Evolutionary conservation across 257 asterid genomes (phyloP).

Genomic region (Solanum pinnatisectum): DNA sequence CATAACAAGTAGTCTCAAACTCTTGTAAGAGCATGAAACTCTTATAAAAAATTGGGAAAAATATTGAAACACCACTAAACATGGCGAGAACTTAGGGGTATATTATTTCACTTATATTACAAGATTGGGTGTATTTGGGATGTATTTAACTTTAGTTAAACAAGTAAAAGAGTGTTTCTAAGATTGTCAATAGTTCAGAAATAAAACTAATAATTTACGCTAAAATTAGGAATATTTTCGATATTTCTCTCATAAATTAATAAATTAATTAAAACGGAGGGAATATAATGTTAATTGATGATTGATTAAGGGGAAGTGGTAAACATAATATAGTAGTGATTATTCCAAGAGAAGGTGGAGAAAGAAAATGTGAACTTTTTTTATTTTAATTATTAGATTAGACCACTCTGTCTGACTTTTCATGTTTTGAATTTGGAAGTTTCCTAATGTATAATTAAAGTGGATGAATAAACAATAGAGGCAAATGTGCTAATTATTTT

Average conservation of each 20-base stretch:
- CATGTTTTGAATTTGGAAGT: background rate
- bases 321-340: background rate
- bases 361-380: background rate
- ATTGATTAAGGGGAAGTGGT: background rate
- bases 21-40: too few species aligned
- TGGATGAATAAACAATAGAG: background rate
- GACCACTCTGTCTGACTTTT: background rate
- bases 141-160: too few species aligned
- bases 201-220: too few species aligned
- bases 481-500: background rate
- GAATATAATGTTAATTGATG: background rate
- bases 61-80: background rate
- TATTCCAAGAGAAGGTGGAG: background rate
- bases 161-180: too few species aligned
- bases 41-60: too few species aligned
- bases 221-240: background rate
- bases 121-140: too few species aligned
- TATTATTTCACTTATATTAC: background rate
- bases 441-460: background rate
- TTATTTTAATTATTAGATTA: background rate
- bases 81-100: background rate
- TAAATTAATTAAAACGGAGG: background rate
- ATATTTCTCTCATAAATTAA: too few species aligned
- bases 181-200: accelerated
- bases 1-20: background rate